Base-by-base conservation (phyloP, 345 rosid species). In the Corchorus olitorius region DNA sequence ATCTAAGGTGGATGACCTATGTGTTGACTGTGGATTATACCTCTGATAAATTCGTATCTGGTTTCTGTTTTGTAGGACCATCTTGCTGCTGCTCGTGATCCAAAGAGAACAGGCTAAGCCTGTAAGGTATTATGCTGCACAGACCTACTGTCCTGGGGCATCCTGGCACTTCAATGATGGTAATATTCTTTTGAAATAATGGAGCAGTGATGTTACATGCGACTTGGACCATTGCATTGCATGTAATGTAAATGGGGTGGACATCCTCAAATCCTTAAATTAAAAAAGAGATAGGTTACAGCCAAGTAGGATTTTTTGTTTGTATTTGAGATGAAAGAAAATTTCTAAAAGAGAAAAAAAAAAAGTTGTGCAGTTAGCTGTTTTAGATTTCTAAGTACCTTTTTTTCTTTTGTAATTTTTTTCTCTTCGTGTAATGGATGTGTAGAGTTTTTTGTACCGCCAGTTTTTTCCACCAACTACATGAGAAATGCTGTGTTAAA, bases 41-140 rank as follows among this genome's bases (percentile, higher is more conserved):
- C 58, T 20, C 13, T 66, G 13, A 58, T 66, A 19, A 53, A 49
- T 59, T 65, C 49, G 61, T 68, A 65, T 66, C 56, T 74, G 45
- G 45, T 77, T 49, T 73, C 76, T 59, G 48, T 81, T 52, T 55
- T 87, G 86, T 74, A 94, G 98, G 97, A 94, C 76, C 98, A 92
- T 86, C 71, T 94, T 72, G 88, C 96, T 37, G 85, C 97, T 70
- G 82, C 91, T 75, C 94, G 96, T 22, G 97, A 89, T 83, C 86
- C 90, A 43, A 94, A 83, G 86, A 92, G 91, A 77, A 90, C 84
- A 70, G 75, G 76, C 49, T 82, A 80, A 82, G 76, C 76, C 76
- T 77, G 54, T 81, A 80, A 82, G 75, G 76, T 76, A 65, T 63
- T 63, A 4, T 9, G 6, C 59, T n/a, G 22, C 22, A 66, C 2